Evolutionary conservation across 768 basidiomycete species (phyloP), one percentile per base, ranked within the genome.

Genomic region (Sporobolomyces phaffii): DNA sequence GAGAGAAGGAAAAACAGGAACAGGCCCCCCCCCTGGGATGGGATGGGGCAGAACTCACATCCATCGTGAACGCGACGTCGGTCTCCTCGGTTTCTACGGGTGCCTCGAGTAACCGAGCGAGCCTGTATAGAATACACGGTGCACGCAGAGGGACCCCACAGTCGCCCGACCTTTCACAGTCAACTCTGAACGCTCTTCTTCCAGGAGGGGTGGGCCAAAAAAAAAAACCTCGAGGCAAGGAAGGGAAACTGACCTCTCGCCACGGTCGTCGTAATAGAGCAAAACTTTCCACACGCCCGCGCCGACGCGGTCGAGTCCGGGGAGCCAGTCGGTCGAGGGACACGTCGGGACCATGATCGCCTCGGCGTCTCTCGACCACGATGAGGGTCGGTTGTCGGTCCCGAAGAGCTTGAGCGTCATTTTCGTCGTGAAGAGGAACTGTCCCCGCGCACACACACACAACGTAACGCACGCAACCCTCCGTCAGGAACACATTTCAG

Each of bases 261-360:
- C 68, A 2, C 31, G 28, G 10, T 50, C 36, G 26, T 43, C 43
- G 26, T 54, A 69, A 34, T 69, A 69, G 18, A 64, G 47, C 58
- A 69, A 11, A 13, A 69, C 40, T 26, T 59, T 47, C 58, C 58
- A 60, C 7, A 40, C 33, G 14, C 53, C 62, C n/a, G 29, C 60
- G 1, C 60, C 60, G 11, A 28, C 43, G 0, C 51, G 41, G 14
- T 45, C 36, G 1, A 13, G 26, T 0, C 40, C 34, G 1, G 62
- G 62, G 2, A 69, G 38, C 58, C 62, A 69, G 20, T 50, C 41
- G 24, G 61, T 58, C 9, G 44, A 45, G 3, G 41, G 24, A 38
- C 60, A 48, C 20, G 52, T 45, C 29, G 68, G 68, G 3, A 69
- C 58, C 45, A 69, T 57, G 18, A 69, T 62, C 31, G 62, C 68